Evolutionary conservation across 495 filamentous ascomycete species (phyloP), one percentile per base, ranked within the genome.

Genomic region (Talaromyces liani): DNA sequence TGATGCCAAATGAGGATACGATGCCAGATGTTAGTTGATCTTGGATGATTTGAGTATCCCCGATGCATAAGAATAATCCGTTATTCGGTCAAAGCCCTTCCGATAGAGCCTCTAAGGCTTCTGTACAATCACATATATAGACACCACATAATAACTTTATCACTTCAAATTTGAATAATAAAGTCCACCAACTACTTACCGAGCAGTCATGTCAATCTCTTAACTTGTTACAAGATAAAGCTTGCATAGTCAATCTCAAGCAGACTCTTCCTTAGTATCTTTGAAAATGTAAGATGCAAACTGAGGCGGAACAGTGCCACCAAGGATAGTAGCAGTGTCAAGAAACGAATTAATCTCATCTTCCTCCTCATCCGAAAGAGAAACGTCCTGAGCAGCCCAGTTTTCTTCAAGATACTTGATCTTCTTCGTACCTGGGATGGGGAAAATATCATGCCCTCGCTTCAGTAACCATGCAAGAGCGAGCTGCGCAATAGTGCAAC

Each of bases 381-480:
- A 61, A 18, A 87, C 71, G 14, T 77, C 62, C 14, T 77, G 36
- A 12, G 84, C 75, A 2, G 63, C 79, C 63, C 77, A 69, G 65
- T 88, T 88, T 71, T 88, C 81, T 54, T 86, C 81, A 57, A 88
- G 65, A 54, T 82, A 81, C 65, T 79, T 73, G 16, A 81, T 67
- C n/a, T 70, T 78, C 67, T 79, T 84, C 0, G 85, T 87, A 3
- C 84, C 85, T 0, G 84, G 84, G 65, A 86, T 85, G 0, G 82
- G 80, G 60, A 87, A 75, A 33, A 86, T 74, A 64, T 84, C 80
- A 0, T 80, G 72, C 0, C 82, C 83, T 65, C 82, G 81, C 10
- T 71, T 75, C 58, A 82, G 49, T 61, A 85, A 56, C 82, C 84
- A 86, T 0, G 82, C 82, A 22, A 85, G 67, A 36, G 75, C 71